These are phyloP conservation scores for Syzygium syzygioides DNA, from an alignment of 441 rosid species.

Conservation along the genomic window DNA sequence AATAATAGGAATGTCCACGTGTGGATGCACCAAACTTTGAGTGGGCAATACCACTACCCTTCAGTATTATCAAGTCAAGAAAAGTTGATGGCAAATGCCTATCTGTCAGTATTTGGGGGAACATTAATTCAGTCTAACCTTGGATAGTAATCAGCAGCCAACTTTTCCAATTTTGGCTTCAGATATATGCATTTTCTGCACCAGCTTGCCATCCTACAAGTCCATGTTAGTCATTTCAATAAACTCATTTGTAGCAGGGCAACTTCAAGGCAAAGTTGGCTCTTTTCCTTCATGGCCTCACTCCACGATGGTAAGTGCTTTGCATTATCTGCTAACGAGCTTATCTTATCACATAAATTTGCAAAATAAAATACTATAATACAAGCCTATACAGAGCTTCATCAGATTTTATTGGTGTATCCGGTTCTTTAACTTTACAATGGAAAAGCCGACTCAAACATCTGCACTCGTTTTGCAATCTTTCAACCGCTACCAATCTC, in stretches of 20 bases:
- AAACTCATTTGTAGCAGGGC: background rate
- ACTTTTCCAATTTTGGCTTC: conserved; percentile 76
- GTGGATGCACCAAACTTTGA: background rate
- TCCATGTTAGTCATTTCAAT: conserved; percentile 11
- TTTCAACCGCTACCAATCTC: background rate
- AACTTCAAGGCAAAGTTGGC: background rate
- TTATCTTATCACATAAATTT: background rate
- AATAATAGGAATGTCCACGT: background rate
- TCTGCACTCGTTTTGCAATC: background rate
- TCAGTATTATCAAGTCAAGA: background rate
- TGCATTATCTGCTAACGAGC: background rate
- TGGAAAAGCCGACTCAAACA: background rate
- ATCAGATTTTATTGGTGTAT: background rate
- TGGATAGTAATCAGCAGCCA: conserved; percentile 78
- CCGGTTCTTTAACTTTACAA: background rate
- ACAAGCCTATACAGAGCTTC: background rate
- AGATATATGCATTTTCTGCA: conserved; percentile 89
- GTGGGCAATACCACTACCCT: background rate
- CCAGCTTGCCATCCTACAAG: conserved; percentile 93
- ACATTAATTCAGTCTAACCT: conserved; percentile 40
- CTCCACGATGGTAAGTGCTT: background rate
- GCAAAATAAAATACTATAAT: background rate
- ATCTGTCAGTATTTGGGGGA: background rate
- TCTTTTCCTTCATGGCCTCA: background rate
- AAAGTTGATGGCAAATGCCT: background rate